Evolutionary conservation across 441 rosid species (phyloP).

Genomic region (Melastoma candidum): DNA sequence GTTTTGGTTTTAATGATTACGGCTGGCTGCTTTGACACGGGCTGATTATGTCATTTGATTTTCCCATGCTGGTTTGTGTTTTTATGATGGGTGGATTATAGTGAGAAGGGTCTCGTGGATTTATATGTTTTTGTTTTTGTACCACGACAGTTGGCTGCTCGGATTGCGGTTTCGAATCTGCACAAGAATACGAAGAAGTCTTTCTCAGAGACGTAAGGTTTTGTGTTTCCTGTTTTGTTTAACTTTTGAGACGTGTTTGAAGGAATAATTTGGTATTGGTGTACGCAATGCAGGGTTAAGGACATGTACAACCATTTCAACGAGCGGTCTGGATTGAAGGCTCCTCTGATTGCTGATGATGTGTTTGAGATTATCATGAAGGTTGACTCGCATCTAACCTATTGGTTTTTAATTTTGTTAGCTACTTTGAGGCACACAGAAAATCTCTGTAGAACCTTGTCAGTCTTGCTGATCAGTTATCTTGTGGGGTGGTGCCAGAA

Average conservation of each 20-base stretch:
- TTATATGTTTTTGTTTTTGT: slow-evolving; percentile 2
- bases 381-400: slow-evolving; percentile 26
- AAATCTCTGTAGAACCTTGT: too few relatives aligned
- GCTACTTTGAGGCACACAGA: background rate
- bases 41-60: too few relatives aligned
- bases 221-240: background rate
- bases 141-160: slow-evolving; percentile 68
- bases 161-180: slow-evolving; percentile 83
- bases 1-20: too few relatives aligned
- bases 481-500: slow-evolving; percentile 29
- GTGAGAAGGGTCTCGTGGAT: too few relatives aligned
- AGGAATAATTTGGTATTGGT: too few relatives aligned
- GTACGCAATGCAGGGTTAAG: slow-evolving; percentile 39
- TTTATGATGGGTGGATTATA: too few relatives aligned
- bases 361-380: slow-evolving; percentile 69
- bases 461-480: too few relatives aligned
- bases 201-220: slow-evolving; percentile 80
- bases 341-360: slow-evolving; percentile 82
- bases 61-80: too few relatives aligned
- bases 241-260: too few relatives aligned
- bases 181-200: slow-evolving; percentile 79
- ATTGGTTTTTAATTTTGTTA: slow-evolving; percentile 1
- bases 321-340: slow-evolving; percentile 57
- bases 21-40: too few relatives aligned
- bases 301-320: slow-evolving; percentile 67